Conservation (phyloP, 106 monocot genomes). For the Agapanthus africanus region DNA sequence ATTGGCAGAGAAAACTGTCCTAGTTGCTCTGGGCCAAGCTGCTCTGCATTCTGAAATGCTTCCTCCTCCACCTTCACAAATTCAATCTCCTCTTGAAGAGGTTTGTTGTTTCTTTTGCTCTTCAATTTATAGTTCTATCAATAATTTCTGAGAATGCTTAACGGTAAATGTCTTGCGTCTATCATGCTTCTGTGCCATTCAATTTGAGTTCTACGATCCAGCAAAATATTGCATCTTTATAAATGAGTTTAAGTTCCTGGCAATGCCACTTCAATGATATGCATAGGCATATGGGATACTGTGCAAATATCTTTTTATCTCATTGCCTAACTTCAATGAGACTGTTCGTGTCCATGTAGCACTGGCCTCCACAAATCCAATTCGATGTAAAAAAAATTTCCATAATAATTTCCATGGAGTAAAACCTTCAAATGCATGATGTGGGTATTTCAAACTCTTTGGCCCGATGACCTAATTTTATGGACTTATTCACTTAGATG, state of each 20-base stretch:
- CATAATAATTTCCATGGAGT: conserved; percentile 8
- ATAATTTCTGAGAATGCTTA: not conserved
- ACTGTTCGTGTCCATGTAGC: too few relatives aligned
- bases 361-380: too few relatives aligned
- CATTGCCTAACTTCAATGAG: too few relatives aligned
- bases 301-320: too few relatives aligned
- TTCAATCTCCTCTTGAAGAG: conserved; percentile 66
- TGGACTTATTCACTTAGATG: not conserved
- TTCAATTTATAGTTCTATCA: not conserved
- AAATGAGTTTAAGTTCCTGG: too few relatives aligned
- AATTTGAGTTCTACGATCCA: not conserved
- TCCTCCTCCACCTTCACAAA: conserved; percentile 22
- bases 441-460: too few relatives aligned
- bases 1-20: conserved; percentile 93
- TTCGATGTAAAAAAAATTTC: too few relatives aligned
- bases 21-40: conserved; percentile 87
- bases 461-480: not conserved
- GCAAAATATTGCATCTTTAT: not conserved
- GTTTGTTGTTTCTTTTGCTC: conserved; percentile 20
- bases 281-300: too few relatives aligned
- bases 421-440: too few relatives aligned
- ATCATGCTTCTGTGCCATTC: not conserved
- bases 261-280: too few relatives aligned
- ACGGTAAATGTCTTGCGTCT: not conserved
- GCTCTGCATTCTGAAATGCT: conserved; percentile 49